Conservation (phyloP, 2,329 filamentous ascomycete genomes). For the Penicillium vulpinum region DNA sequence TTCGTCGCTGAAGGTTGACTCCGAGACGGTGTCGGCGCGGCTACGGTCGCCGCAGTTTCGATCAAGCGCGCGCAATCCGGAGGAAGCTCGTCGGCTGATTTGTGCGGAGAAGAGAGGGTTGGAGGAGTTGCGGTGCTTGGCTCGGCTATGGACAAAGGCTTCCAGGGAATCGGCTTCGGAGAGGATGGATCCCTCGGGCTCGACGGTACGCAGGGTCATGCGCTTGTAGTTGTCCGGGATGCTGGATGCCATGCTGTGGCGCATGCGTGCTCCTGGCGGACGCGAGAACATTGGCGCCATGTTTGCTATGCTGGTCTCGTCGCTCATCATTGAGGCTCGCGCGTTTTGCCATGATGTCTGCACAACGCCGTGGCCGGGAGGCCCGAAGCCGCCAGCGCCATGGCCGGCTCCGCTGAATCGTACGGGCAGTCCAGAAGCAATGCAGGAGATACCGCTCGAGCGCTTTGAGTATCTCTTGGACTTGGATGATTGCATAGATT, state of each 20-base stretch:
- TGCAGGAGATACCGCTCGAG: slow-evolving; percentile 40
- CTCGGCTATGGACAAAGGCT: slow-evolving; percentile 41
- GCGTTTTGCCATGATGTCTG: slow-evolving; percentile 43
- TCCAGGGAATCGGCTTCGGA: slow-evolving; percentile 41
- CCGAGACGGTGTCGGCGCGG: slow-evolving; percentile 37
- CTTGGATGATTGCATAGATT: slow-evolving; percentile 37
- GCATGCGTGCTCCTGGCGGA: slow-evolving; percentile 30
- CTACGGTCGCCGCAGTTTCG: slow-evolving; percentile 38
- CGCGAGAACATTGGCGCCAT: slow-evolving; percentile 40
- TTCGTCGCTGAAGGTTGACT: slow-evolving; percentile 35
- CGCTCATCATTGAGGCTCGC: slow-evolving; percentile 34
- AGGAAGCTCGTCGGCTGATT: slow-evolving; percentile 34
- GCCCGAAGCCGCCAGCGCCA: slow-evolving; percentile 42
- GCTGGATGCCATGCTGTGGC: slow-evolving; percentile 31
- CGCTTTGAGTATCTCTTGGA: slow-evolving; percentile 40
- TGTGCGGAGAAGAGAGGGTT: slow-evolving; percentile 42
- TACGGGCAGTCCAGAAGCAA: slow-evolving; percentile 40
- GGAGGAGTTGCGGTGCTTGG: slow-evolving; percentile 40
- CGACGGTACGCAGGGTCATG: slow-evolving; percentile 33
- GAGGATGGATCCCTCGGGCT: slow-evolving; percentile 31
- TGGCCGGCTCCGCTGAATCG: slow-evolving; percentile 45
- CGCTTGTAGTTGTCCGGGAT: slow-evolving; percentile 30
- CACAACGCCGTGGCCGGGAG: slow-evolving; percentile 36
- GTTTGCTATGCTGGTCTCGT: slow-evolving; percentile 38
- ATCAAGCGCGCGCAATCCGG: slow-evolving; percentile 36